phyloP scores from a whole-genome alignment of 805 yeast genomes.

The Candida takata region DNA sequence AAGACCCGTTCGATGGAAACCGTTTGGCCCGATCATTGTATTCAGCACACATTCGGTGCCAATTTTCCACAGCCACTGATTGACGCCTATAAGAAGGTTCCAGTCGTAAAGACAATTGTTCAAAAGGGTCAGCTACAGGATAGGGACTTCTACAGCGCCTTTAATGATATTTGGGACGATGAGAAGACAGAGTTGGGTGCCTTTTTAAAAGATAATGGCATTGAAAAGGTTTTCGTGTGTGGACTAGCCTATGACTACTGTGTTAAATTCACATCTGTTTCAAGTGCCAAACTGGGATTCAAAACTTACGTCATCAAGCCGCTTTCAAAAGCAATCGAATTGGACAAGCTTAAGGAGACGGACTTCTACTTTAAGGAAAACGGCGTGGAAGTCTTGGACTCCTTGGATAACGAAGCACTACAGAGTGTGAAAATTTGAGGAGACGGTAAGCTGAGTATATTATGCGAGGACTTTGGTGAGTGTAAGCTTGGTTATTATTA shows the following conservation, averaged over 20 bases:
- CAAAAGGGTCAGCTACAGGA: slow-evolving; percentile 67
- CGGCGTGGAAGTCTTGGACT: slow-evolving; percentile 27
- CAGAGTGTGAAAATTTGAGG: too few species aligned
- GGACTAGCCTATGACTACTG: slow-evolving; percentile 89
- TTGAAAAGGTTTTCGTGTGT: slow-evolving; percentile 60
- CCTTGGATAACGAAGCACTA: too few species aligned
- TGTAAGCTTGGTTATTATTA: too few species aligned
- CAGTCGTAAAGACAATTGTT: slow-evolving; percentile 38
- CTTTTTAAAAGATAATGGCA: slow-evolving; percentile 36
- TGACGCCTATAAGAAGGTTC: slow-evolving; percentile 26
- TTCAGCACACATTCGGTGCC: slow-evolving; percentile 65
- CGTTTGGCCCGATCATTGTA: slow-evolving; percentile 91
- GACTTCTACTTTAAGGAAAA: slow-evolving; percentile 27
- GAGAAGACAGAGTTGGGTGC: slow-evolving; percentile 60
- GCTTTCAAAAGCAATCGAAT: slow-evolving; percentile 49
- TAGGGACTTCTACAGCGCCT: slow-evolving; percentile 84
- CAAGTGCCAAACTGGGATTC: slow-evolving; percentile 57
- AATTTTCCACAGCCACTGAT: slow-evolving; percentile 47
- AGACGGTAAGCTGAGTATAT: too few species aligned
- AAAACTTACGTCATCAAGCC: slow-evolving; percentile 53
- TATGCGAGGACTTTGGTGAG: too few species aligned
- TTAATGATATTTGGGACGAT: slow-evolving; percentile 68
- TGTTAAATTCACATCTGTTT: slow-evolving; percentile 70
- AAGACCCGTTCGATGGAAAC: slow-evolving; percentile 32
- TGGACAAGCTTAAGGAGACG: slow-evolving; percentile 31